Conservation (phyloP, 495 filamentous ascomycete genomes). For the Penicillium riverlandense region DNA sequence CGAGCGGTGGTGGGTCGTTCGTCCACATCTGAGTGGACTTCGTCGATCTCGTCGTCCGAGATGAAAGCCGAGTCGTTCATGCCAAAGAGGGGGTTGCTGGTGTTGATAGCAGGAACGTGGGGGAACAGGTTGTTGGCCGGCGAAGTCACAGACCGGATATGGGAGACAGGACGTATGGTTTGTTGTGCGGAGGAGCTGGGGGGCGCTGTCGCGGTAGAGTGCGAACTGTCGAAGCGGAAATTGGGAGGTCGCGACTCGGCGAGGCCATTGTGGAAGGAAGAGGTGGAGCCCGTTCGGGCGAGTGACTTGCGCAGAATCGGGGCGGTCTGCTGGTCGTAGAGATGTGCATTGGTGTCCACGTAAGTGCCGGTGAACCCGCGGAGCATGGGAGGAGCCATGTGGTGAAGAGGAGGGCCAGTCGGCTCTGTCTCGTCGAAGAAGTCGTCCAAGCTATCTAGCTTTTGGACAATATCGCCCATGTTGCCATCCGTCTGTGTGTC, state of each 20-base stretch:
- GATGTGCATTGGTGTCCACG: conserved; percentile 70
- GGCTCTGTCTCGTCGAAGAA: conserved; percentile 73
- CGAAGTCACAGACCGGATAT: conserved; percentile 68
- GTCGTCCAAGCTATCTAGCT: conserved; percentile 88
- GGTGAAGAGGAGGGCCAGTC: conserved; percentile 37
- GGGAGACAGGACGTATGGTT: conserved; percentile 47
- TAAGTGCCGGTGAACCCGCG: conserved; percentile 56
- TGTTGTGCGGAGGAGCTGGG: conserved; percentile 5
- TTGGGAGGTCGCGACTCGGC: conserved; percentile 58
- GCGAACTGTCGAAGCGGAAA: conserved; percentile 48
- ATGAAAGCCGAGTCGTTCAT: conserved; percentile 45
- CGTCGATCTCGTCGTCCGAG: conserved; percentile 49
- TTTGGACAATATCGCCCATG: conserved; percentile 79
- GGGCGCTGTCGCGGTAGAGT: conserved; percentile 28
- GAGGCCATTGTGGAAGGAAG: conserved; percentile 85
- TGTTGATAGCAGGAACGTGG: conserved; percentile 15
- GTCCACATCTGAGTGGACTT: conserved; percentile 38
- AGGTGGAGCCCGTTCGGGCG: conserved; percentile 58
- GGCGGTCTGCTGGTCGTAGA: conserved; percentile 90
- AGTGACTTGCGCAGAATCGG: conserved; percentile 85
- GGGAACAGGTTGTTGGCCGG: conserved; percentile 53
- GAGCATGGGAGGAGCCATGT: conserved; percentile 45
- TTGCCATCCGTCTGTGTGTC: conserved; percentile 70
- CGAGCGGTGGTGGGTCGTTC: conserved; percentile 34
- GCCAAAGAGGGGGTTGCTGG: conserved; percentile 18